These are phyloP conservation scores for Seiridium unicorne DNA, from an alignment of 2,329 filamentous ascomycete genomes.

Conservation along the genomic window DNA sequence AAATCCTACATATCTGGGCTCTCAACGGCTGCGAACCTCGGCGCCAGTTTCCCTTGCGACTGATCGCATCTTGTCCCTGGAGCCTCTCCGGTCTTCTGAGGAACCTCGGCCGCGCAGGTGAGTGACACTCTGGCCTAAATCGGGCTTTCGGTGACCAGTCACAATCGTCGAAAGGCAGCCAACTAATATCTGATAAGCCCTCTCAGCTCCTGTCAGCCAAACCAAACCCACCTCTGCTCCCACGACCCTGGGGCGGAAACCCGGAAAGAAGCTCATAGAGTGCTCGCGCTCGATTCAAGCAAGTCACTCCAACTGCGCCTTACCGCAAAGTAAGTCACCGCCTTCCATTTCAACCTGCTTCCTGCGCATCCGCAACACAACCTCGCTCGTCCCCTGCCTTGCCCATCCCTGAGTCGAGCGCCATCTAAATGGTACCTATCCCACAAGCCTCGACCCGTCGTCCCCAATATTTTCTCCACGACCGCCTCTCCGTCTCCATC, in stretches of 20 bases:
- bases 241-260: background rate
- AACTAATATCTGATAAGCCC: constrained; percentile 3
- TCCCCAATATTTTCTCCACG: constrained; percentile 9
- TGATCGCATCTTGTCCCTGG: background rate
- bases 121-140: constrained; percentile 1
- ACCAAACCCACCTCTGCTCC: background rate
- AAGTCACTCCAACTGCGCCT: constrained; percentile 1
- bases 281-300: constrained; percentile 1
- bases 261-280: background rate
- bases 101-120: background rate
- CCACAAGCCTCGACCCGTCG: background rate
- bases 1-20: background rate
- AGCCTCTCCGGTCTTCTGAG: background rate
- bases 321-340: constrained; percentile 6
- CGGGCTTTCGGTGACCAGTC: background rate
- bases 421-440: background rate
- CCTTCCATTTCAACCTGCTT: background rate
- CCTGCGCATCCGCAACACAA: background rate
- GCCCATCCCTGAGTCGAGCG: no score
- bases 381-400: no score
- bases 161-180: background rate
- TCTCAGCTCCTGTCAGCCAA: constrained; percentile 5
- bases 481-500: constrained; percentile 1
- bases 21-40: background rate
- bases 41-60: no score